These are phyloP conservation scores for Metschnikowia vanudenii DNA, from an alignment of 805 yeast genomes.

Conservation along the genomic window DNA sequence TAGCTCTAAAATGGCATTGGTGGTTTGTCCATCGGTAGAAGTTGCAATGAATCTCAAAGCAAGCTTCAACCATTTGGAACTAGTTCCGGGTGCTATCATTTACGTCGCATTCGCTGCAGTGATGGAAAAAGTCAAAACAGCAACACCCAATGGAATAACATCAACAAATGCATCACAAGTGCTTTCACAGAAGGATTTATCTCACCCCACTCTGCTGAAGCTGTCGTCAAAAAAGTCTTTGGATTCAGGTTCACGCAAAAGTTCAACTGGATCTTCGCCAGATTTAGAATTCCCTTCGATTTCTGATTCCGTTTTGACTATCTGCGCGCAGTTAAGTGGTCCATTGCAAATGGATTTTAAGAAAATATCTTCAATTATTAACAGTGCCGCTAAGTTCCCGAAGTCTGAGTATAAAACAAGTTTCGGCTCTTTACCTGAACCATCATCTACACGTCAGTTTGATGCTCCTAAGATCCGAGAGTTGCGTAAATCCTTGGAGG, in stretches of 20 bases:
- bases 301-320: slow-evolving; percentile 7
- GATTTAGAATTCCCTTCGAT: background rate
- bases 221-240: background rate
- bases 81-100: slow-evolving; percentile 74
- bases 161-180: background rate
- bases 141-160: background rate
- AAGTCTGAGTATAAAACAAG: slow-evolving; percentile 51
- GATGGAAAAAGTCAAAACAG: slow-evolving; percentile 23
- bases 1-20: slow-evolving; percentile 40
- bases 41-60: slow-evolving; percentile 79
- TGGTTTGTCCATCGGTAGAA: slow-evolving; percentile 71
- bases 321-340: slow-evolving; percentile 9
- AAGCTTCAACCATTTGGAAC: slow-evolving; percentile 75
- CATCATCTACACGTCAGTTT: slow-evolving; percentile 64
- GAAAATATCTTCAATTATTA: slow-evolving; percentile 48
- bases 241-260: background rate
- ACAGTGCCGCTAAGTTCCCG: slow-evolving; percentile 30
- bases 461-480: slow-evolving; percentile 90
- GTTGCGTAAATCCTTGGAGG: slow-evolving; percentile 59
- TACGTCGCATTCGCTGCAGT: slow-evolving; percentile 84
- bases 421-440: slow-evolving; percentile 77
- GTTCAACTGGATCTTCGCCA: background rate
- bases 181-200: background rate
- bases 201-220: background rate
- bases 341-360: slow-evolving; percentile 26